Evolutionary conservation across 2,329 filamentous ascomycete species (phyloP).

Genomic region (Diaporthe sp.): DNA sequence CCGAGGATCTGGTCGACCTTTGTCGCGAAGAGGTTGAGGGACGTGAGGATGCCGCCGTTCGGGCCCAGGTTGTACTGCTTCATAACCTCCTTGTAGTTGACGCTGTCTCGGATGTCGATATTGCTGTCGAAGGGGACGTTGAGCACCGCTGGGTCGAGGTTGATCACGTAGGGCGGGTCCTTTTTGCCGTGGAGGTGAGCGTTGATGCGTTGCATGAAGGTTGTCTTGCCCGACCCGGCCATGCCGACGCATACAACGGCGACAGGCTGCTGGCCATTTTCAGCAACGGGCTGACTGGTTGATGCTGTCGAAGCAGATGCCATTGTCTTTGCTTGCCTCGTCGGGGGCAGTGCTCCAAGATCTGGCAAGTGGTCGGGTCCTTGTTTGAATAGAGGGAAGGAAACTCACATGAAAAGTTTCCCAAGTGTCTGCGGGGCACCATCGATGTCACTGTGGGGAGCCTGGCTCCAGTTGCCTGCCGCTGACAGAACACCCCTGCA

Average conservation of each 20-base stretch:
- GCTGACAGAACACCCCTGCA: conserved; percentile 8
- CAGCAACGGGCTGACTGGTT: conserved; percentile 30
- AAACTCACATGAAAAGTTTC: conserved; percentile 39
- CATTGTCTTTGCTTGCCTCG: conserved; percentile 41
- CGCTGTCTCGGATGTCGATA: conserved; percentile 98
- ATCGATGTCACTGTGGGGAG: conserved; percentile 27
- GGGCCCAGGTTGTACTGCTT: conserved; percentile 98
- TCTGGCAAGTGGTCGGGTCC: background rate
- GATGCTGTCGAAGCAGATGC: conserved; percentile 41
- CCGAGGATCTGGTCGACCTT: conserved; percentile 96
- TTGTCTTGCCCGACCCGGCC: conserved; percentile 99
- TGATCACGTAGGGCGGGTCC: conserved; percentile 92
- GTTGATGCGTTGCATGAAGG: conserved; percentile 99
- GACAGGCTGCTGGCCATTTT: conserved; percentile 64
- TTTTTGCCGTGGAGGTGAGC: conserved; percentile 87
- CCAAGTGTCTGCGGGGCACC: conserved; percentile 27
- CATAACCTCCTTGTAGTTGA: conserved; percentile 99
- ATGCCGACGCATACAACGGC: conserved; percentile 96
- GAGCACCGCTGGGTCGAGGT: conserved; percentile 94
- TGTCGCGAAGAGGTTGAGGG: conserved; percentile 95
- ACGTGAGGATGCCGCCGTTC: conserved; percentile 96
- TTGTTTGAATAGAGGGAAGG: background rate
- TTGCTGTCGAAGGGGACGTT: conserved; percentile 96
- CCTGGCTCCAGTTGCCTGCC: conserved; percentile 30
- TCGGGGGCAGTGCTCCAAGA: background rate